Percentiles rank a stretch among this genome's conserved stretches.
Evolutionary conservation across 2,329 filamentous ascomycete genomes (phyloP).

Genomic region (Teratosphaeria viscida): DNA sequence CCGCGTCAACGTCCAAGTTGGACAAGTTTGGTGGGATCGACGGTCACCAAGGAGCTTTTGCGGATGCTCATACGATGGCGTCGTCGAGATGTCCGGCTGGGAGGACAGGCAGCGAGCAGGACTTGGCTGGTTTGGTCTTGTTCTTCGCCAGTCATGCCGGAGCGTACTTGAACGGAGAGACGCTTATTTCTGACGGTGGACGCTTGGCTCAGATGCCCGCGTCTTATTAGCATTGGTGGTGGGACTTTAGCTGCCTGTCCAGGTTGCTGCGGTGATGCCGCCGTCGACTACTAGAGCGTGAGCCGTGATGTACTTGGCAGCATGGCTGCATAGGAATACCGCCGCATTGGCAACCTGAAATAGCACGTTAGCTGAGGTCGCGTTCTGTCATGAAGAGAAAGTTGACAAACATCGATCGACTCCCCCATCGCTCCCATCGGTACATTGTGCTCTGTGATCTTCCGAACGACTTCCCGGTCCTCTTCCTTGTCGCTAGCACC

Average conservation of each 20-base stretch:
- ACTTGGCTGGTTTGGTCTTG: slow-evolving; percentile 55
- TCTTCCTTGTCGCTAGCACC: slow-evolving; percentile 34
- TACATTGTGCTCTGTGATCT: slow-evolving; percentile 45
- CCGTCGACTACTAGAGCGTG: slow-evolving; percentile 48
- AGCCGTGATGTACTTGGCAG: slow-evolving; percentile 76
- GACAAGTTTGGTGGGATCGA: slow-evolving; percentile 10
- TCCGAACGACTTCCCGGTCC: slow-evolving; percentile 40
- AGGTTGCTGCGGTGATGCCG: slow-evolving; percentile 18
- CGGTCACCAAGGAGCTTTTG: slow-evolving; percentile 17
- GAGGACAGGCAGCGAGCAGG: slow-evolving; percentile 49
- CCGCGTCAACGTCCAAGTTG: slow-evolving; percentile 6
- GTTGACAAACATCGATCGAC: neutral
- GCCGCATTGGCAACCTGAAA: slow-evolving; percentile 68
- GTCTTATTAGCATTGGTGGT: slow-evolving; percentile 34
- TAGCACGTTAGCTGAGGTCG: slow-evolving; percentile 31
- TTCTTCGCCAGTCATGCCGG: slow-evolving; percentile 56
- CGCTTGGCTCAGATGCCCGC: slow-evolving; percentile 46
- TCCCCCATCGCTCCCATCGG: slow-evolving; percentile 49
- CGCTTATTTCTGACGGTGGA: slow-evolving; percentile 54
- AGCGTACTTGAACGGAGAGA: slow-evolving; percentile 54
- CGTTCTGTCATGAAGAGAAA: neutral
- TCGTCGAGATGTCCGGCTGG: slow-evolving; percentile 44
- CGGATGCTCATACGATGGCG: slow-evolving; percentile 45
- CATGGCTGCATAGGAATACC: slow-evolving; percentile 73
- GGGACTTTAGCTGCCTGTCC: slow-evolving; percentile 9